These are phyloP conservation scores for Rickenella mellea DNA, from an alignment of 768 basidiomycete species.

Conservation along the genomic window DNA sequence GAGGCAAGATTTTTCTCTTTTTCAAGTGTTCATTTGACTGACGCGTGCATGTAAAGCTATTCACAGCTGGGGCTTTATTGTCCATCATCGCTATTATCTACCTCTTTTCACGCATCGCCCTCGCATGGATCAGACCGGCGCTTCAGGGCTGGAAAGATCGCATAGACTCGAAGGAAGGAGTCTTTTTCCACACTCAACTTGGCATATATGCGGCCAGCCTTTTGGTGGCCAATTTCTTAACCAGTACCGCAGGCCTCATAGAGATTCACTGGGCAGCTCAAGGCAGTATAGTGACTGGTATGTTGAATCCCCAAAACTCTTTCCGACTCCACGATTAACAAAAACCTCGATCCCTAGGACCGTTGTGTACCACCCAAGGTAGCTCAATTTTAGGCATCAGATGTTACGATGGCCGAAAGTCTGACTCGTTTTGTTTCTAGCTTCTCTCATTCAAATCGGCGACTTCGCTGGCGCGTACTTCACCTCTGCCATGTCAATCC, in stretches of 20 bases:
- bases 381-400: too few relatives aligned
- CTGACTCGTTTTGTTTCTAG: conserved; percentile 22
- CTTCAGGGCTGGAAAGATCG: not conserved
- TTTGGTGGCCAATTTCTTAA: conserved; percentile 48
- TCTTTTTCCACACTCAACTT: conserved; percentile 65
- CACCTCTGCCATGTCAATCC: conserved; percentile 51
- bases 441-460: conserved; percentile 49
- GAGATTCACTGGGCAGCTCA: conserved; percentile 38
- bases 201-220: conserved; percentile 62
- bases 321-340: too few relatives aligned
- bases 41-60: not conserved
- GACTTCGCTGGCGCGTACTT: conserved; percentile 57
- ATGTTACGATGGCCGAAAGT: not conserved
- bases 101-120: conserved; percentile 38
- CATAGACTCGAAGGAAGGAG: conserved; percentile 25
- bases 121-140: not conserved
- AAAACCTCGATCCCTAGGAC: too few relatives aligned
- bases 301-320: conserved; percentile 11
- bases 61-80: not conserved
- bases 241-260: conserved; percentile 42
- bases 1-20: not conserved
- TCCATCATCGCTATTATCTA: conserved; percentile 44
- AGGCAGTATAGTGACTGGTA: conserved; percentile 40
- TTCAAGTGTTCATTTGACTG: not conserved
- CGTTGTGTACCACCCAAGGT: conserved; percentile 55